A percentile compares a stretch with the other conserved stretches of the same genome.
Evolutionary conservation across 805 yeast genomes (phyloP).

Genomic region (Yueomyces sinensis): DNA sequence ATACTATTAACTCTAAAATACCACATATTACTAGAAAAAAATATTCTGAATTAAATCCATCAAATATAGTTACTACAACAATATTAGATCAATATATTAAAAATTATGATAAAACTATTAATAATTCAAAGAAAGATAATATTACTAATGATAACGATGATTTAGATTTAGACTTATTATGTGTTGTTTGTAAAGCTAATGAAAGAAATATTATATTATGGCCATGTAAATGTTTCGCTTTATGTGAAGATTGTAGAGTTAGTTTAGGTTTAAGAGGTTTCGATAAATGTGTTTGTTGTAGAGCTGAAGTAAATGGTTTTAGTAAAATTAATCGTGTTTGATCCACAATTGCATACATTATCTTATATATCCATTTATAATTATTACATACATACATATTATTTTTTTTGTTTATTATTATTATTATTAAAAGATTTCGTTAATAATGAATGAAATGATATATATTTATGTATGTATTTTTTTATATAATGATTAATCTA

Average conservation of each 20-base stretch:
- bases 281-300: conserved; percentile 75
- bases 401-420: too few relatives aligned
- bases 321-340: conserved; percentile 26
- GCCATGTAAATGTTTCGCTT: conserved; percentile 87
- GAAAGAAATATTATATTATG: conserved; percentile 70
- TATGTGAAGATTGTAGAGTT: conserved; percentile 74
- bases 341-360: too few relatives aligned
- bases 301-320: conserved; percentile 52
- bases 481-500: background rate
- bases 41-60: conserved; percentile 18
- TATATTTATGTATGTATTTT: background rate
- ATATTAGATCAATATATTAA: conserved; percentile 15
- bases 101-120: background rate
- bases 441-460: background rate
- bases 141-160: conserved; percentile 6
- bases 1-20: conserved; percentile 6
- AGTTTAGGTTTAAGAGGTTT: conserved; percentile 61
- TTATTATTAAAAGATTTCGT: too few relatives aligned
- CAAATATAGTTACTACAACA: conserved; percentile 18
- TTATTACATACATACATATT: too few relatives aligned
- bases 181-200: conserved; percentile 73
- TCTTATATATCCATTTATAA: too few relatives aligned
- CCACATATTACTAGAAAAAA: conserved; percentile 22
- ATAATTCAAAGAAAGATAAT: background rate
- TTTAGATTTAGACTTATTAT: conserved; percentile 30